Conservation (phyloP, 306 rosid species). For the Fragaria vesca region DNA sequence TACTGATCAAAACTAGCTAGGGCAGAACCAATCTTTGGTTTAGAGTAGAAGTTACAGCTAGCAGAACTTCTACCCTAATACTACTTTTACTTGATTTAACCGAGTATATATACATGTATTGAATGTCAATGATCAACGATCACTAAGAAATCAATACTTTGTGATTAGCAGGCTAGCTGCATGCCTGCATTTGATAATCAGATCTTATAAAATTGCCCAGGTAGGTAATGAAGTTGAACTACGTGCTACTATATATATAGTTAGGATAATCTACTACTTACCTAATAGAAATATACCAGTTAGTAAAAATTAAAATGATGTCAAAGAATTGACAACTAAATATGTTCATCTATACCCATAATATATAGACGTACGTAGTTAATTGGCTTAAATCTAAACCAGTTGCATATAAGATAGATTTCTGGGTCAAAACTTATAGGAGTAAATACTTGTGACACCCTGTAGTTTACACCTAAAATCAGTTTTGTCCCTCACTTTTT, state of each 20-base stretch:
- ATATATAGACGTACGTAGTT: not conserved
- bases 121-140: not conserved
- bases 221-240: slow-evolving; percentile 1
- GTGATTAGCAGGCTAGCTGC: no score
- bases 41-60: no score
- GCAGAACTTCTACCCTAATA: no score
- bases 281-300: not conserved
- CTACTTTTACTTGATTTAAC: not conserved
- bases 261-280: not conserved
- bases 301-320: not conserved
- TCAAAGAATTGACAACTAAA: not conserved
- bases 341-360: not conserved
- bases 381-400: not conserved
- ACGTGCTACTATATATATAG: not conserved
- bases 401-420: not conserved
- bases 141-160: not conserved
- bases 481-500: no score
- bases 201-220: not conserved
- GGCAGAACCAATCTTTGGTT: not conserved
- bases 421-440: not conserved
- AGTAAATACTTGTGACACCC: no score
- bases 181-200: no score
- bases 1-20: not conserved
- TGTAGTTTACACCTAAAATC: no score
- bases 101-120: not conserved